A percentile compares a stretch with the other conserved stretches of the same genome.
Evolutionary conservation across 2,329 filamentous ascomycete species (phyloP).

Genomic region (Hypomyces rosellus): DNA sequence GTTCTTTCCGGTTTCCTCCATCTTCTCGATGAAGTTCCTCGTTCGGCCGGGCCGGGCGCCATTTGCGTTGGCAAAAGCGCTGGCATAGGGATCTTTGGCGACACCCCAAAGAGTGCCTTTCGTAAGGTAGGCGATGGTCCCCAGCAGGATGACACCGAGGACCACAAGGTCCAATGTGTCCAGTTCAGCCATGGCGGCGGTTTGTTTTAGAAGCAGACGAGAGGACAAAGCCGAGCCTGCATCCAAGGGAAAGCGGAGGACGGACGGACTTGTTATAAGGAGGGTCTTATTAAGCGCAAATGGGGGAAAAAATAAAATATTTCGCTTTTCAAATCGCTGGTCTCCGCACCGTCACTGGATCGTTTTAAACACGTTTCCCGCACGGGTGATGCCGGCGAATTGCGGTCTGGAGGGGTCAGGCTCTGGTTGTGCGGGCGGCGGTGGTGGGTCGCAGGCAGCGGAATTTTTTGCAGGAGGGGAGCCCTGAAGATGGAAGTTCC

Average conservation of each 20-base stretch:
- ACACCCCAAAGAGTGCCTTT: slow-evolving; percentile 93
- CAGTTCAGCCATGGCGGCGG: slow-evolving; percentile 76
- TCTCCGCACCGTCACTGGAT: not conserved
- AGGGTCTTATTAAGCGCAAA: too few relatives aligned
- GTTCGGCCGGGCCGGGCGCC: slow-evolving; percentile 75
- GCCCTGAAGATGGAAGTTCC: too few relatives aligned
- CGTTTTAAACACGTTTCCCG: not conserved
- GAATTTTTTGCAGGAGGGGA: too few relatives aligned
- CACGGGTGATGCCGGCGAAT: not conserved
- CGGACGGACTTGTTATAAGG: too few relatives aligned
- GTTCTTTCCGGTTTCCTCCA: slow-evolving; percentile 94
- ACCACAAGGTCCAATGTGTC: slow-evolving; percentile 94
- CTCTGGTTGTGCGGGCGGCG: not conserved
- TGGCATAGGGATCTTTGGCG: slow-evolving; percentile 81
- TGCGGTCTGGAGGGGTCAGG: not conserved
- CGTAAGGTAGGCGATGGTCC: slow-evolving; percentile 92
- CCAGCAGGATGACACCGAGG: slow-evolving; percentile 75
- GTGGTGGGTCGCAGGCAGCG: not conserved
- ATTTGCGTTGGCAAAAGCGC: slow-evolving; percentile 62
- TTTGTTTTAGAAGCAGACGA: slow-evolving; percentile 21
- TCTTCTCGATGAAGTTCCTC: slow-evolving; percentile 88
- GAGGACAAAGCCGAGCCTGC: not conserved
- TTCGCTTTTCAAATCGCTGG: not conserved
- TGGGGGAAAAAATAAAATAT: too few relatives aligned
- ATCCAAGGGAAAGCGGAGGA: not conserved